Evolutionary conservation across 495 filamentous ascomycete genomes (phyloP), one percentile per base, ranked within the genome.

Genomic region (Neurospora sp.): DNA sequence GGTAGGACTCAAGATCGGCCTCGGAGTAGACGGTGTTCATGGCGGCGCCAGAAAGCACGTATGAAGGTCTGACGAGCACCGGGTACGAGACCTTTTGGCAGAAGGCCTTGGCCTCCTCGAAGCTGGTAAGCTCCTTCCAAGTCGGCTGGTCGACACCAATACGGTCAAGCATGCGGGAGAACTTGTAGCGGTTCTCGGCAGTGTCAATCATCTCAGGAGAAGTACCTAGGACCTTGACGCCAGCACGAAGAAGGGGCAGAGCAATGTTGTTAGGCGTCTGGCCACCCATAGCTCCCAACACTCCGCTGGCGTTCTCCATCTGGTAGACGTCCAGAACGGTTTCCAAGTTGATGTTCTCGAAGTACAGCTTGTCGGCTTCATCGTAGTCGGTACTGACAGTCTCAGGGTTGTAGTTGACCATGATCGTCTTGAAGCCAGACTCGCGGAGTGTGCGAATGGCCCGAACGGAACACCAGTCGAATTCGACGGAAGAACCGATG

Each of bases 181-280:
- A 99, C 82, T 99, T 98, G 86, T 97, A 97, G 22, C 96, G 90
- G 81, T 99, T 99, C 83, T 99, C 96, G 12, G 96, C 96, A 40
- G 89, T 93, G 77, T 99, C 96, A 78, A 99, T 99, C 96, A 98
- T 98, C 80, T 99, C 94, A 40, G 96, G 96, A 0, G 96, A 97
- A 2, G 96, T 99, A 75, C 96, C 96, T 0, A 97, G 86, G 22
- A 99, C 91, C 82, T 93, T 94, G 76, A 97, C 93, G 61, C 97
- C 96, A 17, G 95, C 85, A 45, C 95, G 92, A 74, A 93, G 90
- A 35, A 98, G 86, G 1, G 92, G 93, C 70, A 98, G 86, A 27
- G 96, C 94, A 76, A 98, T 98, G 84, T 99, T 99, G 86, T 99
- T 98, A 1, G 96, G 95, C 14, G 94, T 97, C 79, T 98, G 96